phyloP scores from a whole-genome alignment of 306 rosid genomes.

The Luffa aegyptiaca region DNA sequence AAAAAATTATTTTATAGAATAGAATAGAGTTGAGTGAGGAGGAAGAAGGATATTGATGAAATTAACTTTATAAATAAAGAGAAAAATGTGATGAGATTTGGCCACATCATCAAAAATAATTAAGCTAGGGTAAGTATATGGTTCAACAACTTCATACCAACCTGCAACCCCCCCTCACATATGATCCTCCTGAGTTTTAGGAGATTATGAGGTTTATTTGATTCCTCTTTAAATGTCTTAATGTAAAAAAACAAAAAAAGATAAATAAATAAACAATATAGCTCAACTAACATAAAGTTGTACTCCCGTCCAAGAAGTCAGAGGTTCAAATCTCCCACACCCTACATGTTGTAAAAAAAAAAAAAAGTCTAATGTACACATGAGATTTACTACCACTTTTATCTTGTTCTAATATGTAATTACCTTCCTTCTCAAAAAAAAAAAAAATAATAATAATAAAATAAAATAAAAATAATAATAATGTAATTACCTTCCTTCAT shows the following conservation, averaged over 20 bases:
- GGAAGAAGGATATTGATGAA: background rate
- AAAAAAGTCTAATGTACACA: too few relatives aligned
- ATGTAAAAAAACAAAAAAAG: too few relatives aligned
- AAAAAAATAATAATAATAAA: too few relatives aligned
- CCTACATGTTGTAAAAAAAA: too few relatives aligned
- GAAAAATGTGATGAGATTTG: background rate
- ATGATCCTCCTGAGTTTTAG: constrained; percentile 2
- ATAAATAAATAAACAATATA: too few relatives aligned
- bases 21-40: background rate
- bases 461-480: too few relatives aligned
- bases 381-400: background rate
- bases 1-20: too few relatives aligned
- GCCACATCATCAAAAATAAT: background rate
- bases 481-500: background rate
- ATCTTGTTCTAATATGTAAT: background rate
- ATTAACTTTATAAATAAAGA: background rate
- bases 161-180: background rate
- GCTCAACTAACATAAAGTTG: too few relatives aligned
- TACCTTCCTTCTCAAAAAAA: background rate
- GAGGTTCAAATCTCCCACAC: too few relatives aligned
- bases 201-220: background rate
- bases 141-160: constrained; percentile 4
- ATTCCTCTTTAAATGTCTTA: background rate
- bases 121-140: background rate
- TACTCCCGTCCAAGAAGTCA: too few relatives aligned